Evolutionary conservation across 495 filamentous ascomycete genomes (phyloP).

Genomic region (Penicillium canescens): DNA sequence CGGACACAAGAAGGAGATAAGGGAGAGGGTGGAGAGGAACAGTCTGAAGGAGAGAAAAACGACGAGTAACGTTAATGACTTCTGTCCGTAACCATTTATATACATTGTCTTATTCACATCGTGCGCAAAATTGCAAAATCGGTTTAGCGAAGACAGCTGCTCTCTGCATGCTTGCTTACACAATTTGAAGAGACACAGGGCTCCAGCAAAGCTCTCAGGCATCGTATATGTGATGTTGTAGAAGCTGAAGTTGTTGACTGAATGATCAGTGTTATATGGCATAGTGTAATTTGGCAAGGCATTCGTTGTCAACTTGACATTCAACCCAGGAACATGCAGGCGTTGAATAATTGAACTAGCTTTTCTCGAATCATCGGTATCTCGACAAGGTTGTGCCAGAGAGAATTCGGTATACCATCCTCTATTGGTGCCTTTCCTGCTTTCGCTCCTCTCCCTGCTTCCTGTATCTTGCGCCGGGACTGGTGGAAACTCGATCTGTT

Average conservation of each 20-base stretch:
- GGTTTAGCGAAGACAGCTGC: neutral
- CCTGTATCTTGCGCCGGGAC: too few species aligned
- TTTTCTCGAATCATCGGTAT: too few species aligned
- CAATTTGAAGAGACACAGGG: constrained; percentile 26
- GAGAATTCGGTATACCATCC: too few species aligned
- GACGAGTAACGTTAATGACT: neutral
- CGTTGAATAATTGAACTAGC: too few species aligned
- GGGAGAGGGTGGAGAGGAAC: neutral
- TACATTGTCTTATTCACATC: neutral
- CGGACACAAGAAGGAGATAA: constrained; percentile 5
- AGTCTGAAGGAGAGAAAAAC: constrained; percentile 7
- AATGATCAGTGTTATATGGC: constrained; percentile 15
- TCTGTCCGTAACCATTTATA: neutral
- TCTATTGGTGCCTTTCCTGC: too few species aligned
- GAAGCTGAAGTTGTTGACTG: constrained; percentile 35
- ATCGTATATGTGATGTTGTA: constrained; percentile 39
- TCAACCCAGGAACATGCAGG: constrained; percentile 23
- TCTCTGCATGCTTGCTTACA: neutral
- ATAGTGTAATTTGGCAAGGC: constrained; percentile 16
- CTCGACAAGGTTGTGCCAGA: too few species aligned
- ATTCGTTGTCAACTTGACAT: constrained; percentile 14
- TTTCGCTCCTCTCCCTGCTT: too few species aligned
- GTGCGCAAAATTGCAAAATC: neutral
- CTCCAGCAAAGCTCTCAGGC: constrained; percentile 23
- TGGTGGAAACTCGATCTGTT: too few species aligned